A percentile compares a stretch with the other conserved stretches of the same genome.
Conservation (phyloP, 1,284 basidiomycete species). For the Sutorius eximius region DNA sequence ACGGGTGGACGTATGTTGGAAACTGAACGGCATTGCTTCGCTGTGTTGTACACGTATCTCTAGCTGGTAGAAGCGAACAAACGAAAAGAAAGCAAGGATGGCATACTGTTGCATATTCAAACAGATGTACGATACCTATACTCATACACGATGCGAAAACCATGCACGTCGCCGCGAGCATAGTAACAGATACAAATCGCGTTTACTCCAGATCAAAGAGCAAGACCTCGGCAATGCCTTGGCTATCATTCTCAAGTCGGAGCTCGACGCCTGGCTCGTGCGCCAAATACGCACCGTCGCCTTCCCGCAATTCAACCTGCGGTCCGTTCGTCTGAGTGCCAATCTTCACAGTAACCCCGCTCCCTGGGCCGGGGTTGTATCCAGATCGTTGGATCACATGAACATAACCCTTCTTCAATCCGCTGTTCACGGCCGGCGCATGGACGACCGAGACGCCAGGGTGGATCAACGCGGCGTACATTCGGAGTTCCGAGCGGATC, state of each 20-base stretch:
- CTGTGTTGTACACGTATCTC: background rate
- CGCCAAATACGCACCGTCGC: conserved; percentile 71
- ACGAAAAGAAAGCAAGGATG: conserved; percentile 2
- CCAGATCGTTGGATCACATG: conserved; percentile 77
- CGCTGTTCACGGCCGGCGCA: conserved; percentile 41
- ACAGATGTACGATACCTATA: background rate
- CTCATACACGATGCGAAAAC: background rate
- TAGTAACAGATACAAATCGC: background rate
- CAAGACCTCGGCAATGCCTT: conserved; percentile 62
- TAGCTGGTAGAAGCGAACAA: background rate
- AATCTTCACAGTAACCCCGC: conserved; percentile 52
- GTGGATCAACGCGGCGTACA: conserved; percentile 69
- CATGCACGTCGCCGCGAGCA: background rate
- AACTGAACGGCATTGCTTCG: background rate
- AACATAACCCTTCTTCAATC: conserved; percentile 55
- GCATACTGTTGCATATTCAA: too few relatives aligned
- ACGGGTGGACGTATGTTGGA: background rate
- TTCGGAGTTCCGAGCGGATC: conserved; percentile 58
- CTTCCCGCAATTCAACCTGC: conserved; percentile 49
- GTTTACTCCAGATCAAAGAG: conserved; percentile 69
- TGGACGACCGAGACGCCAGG: conserved; percentile 54
- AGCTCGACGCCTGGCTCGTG: conserved; percentile 47
- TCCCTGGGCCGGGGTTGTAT: conserved; percentile 57
- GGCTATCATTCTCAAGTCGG: conserved; percentile 60
- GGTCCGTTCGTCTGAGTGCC: conserved; percentile 42